Evolutionary conservation across 202 grass and related monocot genomes (phyloP).

Genomic region (Carex arenaria): DNA sequence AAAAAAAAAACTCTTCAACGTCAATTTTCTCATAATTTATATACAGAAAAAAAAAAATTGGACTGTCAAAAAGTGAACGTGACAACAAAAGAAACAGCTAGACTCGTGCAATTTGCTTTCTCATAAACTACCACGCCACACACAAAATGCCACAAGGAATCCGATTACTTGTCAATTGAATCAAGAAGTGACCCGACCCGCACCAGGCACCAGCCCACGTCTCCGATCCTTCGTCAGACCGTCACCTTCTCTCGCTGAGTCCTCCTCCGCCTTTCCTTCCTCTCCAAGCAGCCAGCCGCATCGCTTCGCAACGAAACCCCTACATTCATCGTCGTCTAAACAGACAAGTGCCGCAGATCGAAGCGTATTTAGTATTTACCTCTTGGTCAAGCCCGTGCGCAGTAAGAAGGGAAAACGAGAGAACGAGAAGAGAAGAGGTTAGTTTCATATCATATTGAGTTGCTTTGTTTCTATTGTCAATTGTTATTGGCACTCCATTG

Average conservation of each 20-base stretch:
- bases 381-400: no score
- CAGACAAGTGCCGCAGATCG: neutral
- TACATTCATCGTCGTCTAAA: neutral
- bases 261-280: neutral
- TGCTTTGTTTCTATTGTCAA: no score
- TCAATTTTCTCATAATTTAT: no score
- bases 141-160: neutral
- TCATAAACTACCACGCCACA: no score
- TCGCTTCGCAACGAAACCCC: neutral
- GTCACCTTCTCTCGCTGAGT: neutral
- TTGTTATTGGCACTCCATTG: no score
- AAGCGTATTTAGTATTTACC: no score
- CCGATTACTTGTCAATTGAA: neutral
- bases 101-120: no score
- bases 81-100: no score
- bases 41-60: no score
- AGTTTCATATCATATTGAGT: neutral
- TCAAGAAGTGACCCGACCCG: neutral
- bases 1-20: no score
- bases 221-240: neutral
- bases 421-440: neutral
- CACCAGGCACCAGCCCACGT: neutral
- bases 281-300: neutral
- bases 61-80: no score
- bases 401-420: no score